Evolutionary conservation across 2,329 filamentous ascomycete species (phyloP).

Genomic region (Apiospora saccharicola): DNA sequence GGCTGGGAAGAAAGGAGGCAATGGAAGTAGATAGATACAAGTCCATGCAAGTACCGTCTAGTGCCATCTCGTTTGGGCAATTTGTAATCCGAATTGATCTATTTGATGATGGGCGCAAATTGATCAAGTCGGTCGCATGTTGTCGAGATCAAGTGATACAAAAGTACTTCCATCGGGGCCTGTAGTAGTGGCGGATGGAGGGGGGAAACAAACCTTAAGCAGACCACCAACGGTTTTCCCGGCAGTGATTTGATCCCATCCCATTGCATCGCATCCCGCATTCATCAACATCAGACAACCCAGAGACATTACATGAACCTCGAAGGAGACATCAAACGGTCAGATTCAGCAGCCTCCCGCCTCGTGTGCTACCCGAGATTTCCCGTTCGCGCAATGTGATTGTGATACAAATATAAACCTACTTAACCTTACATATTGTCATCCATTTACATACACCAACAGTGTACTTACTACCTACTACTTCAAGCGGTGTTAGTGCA

Average conservation of each 20-base stretch:
- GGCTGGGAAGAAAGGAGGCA: not conserved
- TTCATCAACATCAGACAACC: constrained; percentile 4
- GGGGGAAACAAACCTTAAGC: constrained; percentile 19
- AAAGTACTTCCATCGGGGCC: not conserved
- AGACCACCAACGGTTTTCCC: constrained; percentile 7
- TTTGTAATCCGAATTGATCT: not conserved
- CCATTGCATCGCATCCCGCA: not conserved
- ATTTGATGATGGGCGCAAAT: not conserved
- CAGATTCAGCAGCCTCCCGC: constrained; percentile 8
- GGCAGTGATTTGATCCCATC: not conserved
- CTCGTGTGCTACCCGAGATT: not conserved
- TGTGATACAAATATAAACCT: not conserved
- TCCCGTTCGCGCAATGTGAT: not conserved
- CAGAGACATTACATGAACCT: not conserved
- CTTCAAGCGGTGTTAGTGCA: constrained; percentile 8
- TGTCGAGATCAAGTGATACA: constrained; percentile 16
- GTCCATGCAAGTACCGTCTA: not conserved
- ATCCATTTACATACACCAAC: not conserved
- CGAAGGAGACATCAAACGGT: not conserved
- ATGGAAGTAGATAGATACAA: not conserved
- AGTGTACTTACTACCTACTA: not conserved
- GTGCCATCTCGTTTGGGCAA: not conserved
- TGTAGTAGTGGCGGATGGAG: constrained; percentile 6
- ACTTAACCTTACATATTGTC: not conserved
- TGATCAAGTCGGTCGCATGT: not conserved